phyloP scores from a whole-genome alignment of 169 alveolate species.

The Plasmodium vivax region DNA sequence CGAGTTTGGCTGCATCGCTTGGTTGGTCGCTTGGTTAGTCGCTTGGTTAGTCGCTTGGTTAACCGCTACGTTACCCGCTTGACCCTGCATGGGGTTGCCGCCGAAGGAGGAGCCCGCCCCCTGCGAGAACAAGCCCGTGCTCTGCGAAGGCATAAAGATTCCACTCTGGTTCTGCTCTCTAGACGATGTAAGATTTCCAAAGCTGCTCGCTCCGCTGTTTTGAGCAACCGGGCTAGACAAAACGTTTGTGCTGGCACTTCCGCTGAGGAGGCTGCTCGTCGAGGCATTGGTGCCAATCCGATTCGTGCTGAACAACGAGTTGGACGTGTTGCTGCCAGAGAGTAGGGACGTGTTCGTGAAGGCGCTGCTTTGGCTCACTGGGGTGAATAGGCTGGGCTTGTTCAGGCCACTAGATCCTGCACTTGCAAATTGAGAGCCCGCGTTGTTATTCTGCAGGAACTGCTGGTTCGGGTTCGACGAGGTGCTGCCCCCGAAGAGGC shows the following conservation, averaged over 20 bases:
- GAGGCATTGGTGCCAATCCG: not conserved
- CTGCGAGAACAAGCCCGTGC: not conserved
- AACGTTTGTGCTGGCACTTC: not conserved
- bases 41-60: too few relatives aligned
- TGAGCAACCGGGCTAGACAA: not conserved
- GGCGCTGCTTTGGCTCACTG: slow-evolving; percentile 5
- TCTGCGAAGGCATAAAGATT: not conserved
- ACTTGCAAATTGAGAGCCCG: not conserved
- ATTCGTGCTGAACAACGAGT: not conserved
- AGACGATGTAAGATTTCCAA: not conserved
- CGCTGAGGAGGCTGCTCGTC: not conserved
- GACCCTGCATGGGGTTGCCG: not conserved
- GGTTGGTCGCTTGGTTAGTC: too few relatives aligned
- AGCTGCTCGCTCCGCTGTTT: not conserved
- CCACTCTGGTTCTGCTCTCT: not conserved
- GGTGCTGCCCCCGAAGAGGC: not conserved
- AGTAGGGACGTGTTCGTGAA: not conserved
- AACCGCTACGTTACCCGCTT: not conserved
- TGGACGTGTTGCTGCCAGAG: not conserved
- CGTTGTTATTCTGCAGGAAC: not conserved
- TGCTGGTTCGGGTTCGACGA: not conserved
- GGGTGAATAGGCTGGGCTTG: slow-evolving; percentile 26
- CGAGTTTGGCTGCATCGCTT: not conserved
- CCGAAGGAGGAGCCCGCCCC: not conserved
- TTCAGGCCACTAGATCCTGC: not conserved